Conservation (phyloP, 352 stramenopile genomes). For the Phytopythium helicoides region DNA sequence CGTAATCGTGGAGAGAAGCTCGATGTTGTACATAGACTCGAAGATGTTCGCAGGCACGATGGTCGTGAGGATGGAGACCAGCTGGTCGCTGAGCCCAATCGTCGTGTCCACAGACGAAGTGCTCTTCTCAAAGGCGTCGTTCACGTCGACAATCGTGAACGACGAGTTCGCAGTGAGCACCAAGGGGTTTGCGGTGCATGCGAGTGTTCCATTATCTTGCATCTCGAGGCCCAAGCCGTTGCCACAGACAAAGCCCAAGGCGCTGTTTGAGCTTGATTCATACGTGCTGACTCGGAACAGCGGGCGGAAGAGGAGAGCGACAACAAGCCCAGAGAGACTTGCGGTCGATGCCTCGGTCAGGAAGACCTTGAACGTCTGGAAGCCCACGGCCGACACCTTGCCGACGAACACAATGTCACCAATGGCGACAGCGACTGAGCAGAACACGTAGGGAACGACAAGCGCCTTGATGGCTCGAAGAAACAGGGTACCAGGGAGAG, state of each 20-base stretch:
- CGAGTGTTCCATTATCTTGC: slow-evolving; percentile 20
- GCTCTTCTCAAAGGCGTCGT: slow-evolving; percentile 50
- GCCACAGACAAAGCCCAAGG: slow-evolving; percentile 46
- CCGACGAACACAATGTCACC: too few relatives aligned
- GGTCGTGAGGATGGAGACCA: slow-evolving; percentile 52
- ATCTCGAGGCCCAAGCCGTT: slow-evolving; percentile 37
- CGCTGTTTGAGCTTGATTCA: slow-evolving; percentile 19
- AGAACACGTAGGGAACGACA: too few relatives aligned
- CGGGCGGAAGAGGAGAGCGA: slow-evolving; percentile 57
- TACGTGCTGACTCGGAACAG: slow-evolving; percentile 39
- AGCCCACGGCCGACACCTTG: slow-evolving; percentile 59
- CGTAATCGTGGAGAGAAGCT: slow-evolving; percentile 58
- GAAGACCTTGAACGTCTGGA: slow-evolving; percentile 69
- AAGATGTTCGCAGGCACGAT: slow-evolving; percentile 74
- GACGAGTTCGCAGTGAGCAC: slow-evolving; percentile 9
- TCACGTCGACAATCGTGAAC: slow-evolving; percentile 50
- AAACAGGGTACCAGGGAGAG: slow-evolving; percentile 71
- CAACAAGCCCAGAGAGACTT: slow-evolving; percentile 39
- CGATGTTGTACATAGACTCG: too few relatives aligned
- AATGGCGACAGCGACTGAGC: too few relatives aligned
- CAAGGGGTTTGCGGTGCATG: slow-evolving; percentile 14
- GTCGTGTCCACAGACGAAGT: slow-evolving; percentile 22
- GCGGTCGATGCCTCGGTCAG: slow-evolving; percentile 48
- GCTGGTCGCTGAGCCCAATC: slow-evolving; percentile 53
- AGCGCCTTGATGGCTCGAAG: slow-evolving; percentile 71